Conservation (phyloP, 306 rosid genomes). For the Dicorynia guianensis region DNA sequence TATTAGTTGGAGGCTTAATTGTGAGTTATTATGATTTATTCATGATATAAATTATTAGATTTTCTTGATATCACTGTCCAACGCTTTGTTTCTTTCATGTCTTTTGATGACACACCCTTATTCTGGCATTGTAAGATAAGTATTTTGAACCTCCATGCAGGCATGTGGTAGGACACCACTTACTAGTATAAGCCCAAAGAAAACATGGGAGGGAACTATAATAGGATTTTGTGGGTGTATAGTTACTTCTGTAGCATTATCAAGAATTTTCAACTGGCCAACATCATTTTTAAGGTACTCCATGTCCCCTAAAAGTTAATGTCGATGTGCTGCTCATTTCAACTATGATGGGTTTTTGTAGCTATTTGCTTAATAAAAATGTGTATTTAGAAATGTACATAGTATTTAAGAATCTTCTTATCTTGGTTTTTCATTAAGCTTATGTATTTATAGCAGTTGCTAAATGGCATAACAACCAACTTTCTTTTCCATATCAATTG, state of each 20-base stretch:
- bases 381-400: neutral
- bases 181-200: slow-evolving; percentile 89
- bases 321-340: slow-evolving; percentile 6
- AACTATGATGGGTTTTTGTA: slow-evolving; percentile 2
- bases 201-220: slow-evolving; percentile 99
- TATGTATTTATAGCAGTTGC: neutral
- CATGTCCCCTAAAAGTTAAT: slow-evolving; percentile 39
- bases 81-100: neutral
- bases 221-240: slow-evolving; percentile 92
- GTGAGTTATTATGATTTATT: slow-evolving; percentile 17
- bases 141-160: slow-evolving; percentile 60
- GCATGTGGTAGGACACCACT: slow-evolving; percentile 92
- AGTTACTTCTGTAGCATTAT: slow-evolving; percentile 71
- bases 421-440: slow-evolving; percentile 11
- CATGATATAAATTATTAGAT: slow-evolving; percentile 21
- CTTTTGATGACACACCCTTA: slow-evolving; percentile 9
- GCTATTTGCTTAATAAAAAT: slow-evolving; percentile 1
- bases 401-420: neutral
- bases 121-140: slow-evolving; percentile 26
- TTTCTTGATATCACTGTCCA: slow-evolving; percentile 28
- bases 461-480: slow-evolving; percentile 6
- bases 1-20: neutral
- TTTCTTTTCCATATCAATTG: neutral
- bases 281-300: slow-evolving; percentile 72
- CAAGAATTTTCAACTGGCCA: slow-evolving; percentile 86